Evolutionary conservation across 306 rosid genomes (phyloP).

Genomic region (Trifolium fragiferum): DNA sequence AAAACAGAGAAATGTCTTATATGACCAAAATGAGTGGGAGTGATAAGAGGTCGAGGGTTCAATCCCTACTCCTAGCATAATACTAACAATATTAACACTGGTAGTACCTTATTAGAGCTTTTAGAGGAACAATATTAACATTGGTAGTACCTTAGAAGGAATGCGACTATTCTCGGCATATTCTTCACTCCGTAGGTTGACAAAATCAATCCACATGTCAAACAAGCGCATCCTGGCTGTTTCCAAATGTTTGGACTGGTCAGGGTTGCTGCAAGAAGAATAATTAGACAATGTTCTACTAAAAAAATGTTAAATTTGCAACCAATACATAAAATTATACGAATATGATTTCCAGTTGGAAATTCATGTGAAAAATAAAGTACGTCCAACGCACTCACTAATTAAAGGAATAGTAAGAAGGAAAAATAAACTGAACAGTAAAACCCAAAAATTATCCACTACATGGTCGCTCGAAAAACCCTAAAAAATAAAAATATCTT

Average conservation of each 20-base stretch:
- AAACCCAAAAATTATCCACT: background rate
- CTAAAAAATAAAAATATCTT: background rate
- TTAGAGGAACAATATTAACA: too few species aligned
- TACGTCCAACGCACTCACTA: constrained; percentile 8
- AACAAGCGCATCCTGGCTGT: constrained; percentile 93
- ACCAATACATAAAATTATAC: constrained; percentile 14
- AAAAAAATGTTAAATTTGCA: constrained; percentile 4
- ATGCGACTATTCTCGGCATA: constrained; percentile 89
- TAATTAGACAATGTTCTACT: background rate
- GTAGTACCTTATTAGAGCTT: too few species aligned
- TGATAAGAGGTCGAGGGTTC: too few species aligned
- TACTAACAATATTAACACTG: too few species aligned
- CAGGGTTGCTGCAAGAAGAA: constrained; percentile 79
- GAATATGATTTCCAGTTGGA: background rate
- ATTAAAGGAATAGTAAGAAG: background rate
- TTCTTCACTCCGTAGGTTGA: constrained; percentile 87
- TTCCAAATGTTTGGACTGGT: constrained; percentile 97
- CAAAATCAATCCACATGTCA: constrained; percentile 93
- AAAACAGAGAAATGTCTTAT: constrained; percentile 7
- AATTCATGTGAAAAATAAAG: constrained; percentile 1
- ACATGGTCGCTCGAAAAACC: background rate
- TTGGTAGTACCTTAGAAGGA: constrained; percentile 65
- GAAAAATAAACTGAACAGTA: background rate
- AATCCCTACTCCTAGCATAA: too few species aligned
- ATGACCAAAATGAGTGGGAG: constrained; percentile 7